Percentiles rank a stretch among this genome's conserved stretches.
These are phyloP conservation scores for Nicotiana tabacum DNA, from an alignment of 257 asterid genomes.

Conservation along the genomic window DNA sequence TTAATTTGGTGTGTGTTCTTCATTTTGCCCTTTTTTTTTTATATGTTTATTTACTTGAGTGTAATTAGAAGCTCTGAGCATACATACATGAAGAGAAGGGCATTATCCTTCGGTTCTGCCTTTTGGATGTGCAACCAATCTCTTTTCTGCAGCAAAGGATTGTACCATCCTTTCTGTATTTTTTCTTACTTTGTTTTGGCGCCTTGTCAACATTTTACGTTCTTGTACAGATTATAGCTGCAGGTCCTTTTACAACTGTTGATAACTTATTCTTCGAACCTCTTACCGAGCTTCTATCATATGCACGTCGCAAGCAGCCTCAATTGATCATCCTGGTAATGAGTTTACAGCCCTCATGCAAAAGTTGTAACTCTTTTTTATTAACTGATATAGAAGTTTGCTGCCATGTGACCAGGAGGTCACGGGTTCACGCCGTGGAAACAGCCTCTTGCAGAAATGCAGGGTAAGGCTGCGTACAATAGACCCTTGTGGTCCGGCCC, in stretches of 20 bases:
- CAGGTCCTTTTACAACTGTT: slow-evolving; percentile 88
- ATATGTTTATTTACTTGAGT: not conserved
- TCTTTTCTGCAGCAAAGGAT: slow-evolving; percentile 7
- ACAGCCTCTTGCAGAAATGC: too few relatives aligned
- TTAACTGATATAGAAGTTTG: slow-evolving; percentile 4
- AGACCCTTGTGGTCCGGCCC: too few relatives aligned
- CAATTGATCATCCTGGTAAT: slow-evolving; percentile 83
- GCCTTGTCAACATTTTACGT: slow-evolving; percentile 12
- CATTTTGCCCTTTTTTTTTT: not conserved
- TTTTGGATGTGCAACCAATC: not conserved
- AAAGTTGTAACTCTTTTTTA: slow-evolving; percentile 11
- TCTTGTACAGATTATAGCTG: slow-evolving; percentile 79
- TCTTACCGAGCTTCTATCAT: slow-evolving; percentile 74
- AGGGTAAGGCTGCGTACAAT: too few relatives aligned
- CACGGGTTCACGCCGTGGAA: too few relatives aligned
- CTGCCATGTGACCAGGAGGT: too few relatives aligned
- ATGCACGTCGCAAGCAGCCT: slow-evolving; percentile 89
- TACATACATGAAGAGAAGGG: not conserved
- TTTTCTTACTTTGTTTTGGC: not conserved
- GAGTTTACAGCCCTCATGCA: not conserved
- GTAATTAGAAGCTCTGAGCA: not conserved
- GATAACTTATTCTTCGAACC: slow-evolving; percentile 89
- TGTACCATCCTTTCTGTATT: slow-evolving; percentile 13
- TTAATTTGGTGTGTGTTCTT: not conserved
- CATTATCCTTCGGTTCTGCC: not conserved